Percentiles rank a stretch among this genome's conserved stretches.
Evolutionary conservation across 371 early-diverging fungal species (phyloP).

Genomic region (Mortierella sp.): DNA sequence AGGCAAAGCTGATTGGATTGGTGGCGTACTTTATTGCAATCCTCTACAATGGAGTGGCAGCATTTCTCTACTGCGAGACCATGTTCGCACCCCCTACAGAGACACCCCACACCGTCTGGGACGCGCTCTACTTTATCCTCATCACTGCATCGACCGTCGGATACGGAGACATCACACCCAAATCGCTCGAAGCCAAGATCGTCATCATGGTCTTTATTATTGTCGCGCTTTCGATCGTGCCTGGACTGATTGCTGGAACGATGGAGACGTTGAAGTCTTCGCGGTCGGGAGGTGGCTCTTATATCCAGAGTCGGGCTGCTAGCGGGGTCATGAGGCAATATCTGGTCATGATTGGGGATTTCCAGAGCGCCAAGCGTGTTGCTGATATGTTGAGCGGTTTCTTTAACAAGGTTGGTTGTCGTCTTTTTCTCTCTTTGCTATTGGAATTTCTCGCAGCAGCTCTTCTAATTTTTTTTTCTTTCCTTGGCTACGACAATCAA

Average conservation of each 20-base stretch:
- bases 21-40: constrained; percentile 73
- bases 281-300: constrained; percentile 57
- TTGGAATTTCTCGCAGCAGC: neutral
- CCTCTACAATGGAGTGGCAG: constrained; percentile 77
- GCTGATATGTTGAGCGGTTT: constrained; percentile 73
- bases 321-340: constrained; percentile 63
- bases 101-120: constrained; percentile 64
- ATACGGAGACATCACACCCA: constrained; percentile 85
- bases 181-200: constrained; percentile 69
- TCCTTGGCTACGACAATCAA: neutral
- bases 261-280: constrained; percentile 68
- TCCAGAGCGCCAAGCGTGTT: constrained; percentile 67
- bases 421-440: neutral
- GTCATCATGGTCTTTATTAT: constrained; percentile 80
- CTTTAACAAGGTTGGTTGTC: constrained; percentile 64
- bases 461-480: constrained; percentile 20
- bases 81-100: constrained; percentile 62
- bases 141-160: constrained; percentile 85
- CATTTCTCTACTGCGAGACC: constrained; percentile 78
- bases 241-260: constrained; percentile 68
- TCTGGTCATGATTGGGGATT: constrained; percentile 76
- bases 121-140: constrained; percentile 73
- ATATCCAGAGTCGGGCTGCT: constrained; percentile 37
- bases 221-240: constrained; percentile 74
- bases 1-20: constrained; percentile 71